These are phyloP conservation scores for Candida takata DNA, from an alignment of 805 yeast genomes.

Conservation along the genomic window DNA sequence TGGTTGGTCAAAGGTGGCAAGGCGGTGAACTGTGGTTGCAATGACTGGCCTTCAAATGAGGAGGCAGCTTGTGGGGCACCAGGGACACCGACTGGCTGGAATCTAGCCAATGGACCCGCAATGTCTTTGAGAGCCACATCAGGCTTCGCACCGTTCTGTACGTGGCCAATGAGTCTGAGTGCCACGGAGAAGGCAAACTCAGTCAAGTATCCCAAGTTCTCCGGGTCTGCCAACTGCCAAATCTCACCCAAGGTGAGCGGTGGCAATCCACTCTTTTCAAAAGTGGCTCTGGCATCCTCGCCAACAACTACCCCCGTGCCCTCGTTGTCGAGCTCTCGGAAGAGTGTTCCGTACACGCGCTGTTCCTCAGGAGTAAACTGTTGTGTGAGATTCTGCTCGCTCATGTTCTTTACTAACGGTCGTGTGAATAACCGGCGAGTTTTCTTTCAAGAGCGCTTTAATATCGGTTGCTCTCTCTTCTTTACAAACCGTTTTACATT, in stretches of 20 bases:
- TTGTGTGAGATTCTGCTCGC: slow-evolving; percentile 21
- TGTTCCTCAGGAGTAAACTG: slow-evolving; percentile 68
- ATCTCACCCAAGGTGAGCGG: slow-evolving; percentile 77
- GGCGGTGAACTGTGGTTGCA: slow-evolving; percentile 25
- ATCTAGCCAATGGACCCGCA: slow-evolving; percentile 62
- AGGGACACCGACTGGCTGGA: slow-evolving; percentile 28
- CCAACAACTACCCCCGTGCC: slow-evolving; percentile 81
- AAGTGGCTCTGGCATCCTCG: slow-evolving; percentile 70
- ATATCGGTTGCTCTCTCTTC: too few species aligned
- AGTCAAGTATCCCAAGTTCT: slow-evolving; percentile 76
- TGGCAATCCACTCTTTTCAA: slow-evolving; percentile 81
- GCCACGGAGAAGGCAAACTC: slow-evolving; percentile 79
- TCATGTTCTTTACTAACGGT: too few species aligned
- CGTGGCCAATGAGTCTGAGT: slow-evolving; percentile 81
- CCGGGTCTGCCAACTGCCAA: slow-evolving; percentile 93
- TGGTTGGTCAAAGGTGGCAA: slow-evolving; percentile 48
- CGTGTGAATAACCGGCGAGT: too few species aligned
- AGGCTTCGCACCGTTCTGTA: slow-evolving; percentile 64
- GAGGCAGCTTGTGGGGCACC: slow-evolving; percentile 11
- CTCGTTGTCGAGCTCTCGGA: slow-evolving; percentile 74
- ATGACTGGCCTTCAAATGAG: too few species aligned
- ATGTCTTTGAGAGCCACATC: slow-evolving; percentile 46
- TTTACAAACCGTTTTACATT: too few species aligned
- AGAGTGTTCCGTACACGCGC: slow-evolving; percentile 62
- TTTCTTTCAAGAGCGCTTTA: too few species aligned